phyloP scores from a whole-genome alignment of 2,329 filamentous ascomycete genomes.

The Trichoderma pleuroti region DNA sequence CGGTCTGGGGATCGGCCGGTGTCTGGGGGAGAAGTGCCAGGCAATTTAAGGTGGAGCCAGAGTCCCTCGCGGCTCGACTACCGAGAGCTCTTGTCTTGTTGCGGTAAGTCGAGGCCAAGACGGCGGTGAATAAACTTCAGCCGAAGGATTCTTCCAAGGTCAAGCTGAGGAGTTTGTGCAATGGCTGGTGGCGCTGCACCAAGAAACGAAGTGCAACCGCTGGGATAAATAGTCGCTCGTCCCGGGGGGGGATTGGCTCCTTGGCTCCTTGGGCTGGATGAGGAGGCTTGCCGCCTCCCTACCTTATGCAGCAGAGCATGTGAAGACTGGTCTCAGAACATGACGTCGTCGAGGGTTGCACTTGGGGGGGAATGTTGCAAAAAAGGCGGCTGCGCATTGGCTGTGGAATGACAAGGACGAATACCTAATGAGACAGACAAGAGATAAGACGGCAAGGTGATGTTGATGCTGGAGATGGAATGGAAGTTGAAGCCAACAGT shows the following conservation, averaged over 20 bases:
- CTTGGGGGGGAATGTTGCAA: neutral
- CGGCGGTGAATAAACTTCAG: conserved; percentile 17
- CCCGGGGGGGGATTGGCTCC: neutral
- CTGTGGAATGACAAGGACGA: neutral
- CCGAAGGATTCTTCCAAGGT: neutral
- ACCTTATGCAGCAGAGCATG: neutral
- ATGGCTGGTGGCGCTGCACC: neutral
- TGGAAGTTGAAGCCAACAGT: neutral
- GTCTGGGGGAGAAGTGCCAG: neutral
- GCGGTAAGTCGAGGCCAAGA: conserved; percentile 7
- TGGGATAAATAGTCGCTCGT: neutral
- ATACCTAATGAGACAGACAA: neutral
- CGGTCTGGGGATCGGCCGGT: neutral
- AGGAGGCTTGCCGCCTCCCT: neutral
- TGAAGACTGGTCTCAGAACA: neutral
- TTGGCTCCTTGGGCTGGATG: neutral
- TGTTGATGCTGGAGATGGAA: neutral
- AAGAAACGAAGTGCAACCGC: neutral
- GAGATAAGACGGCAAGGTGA: neutral
- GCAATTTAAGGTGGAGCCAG: conserved; percentile 12
- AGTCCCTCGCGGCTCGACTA: conserved; percentile 4
- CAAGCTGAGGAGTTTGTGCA: neutral
- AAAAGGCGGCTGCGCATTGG: neutral
- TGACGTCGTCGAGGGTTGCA: neutral
- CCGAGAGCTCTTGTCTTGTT: conserved; percentile 15